Evolutionary conservation across 2,329 filamentous ascomycete species (phyloP), one percentile per base, ranked within the genome.

Genomic region (Calonectria fujianensis): DNA sequence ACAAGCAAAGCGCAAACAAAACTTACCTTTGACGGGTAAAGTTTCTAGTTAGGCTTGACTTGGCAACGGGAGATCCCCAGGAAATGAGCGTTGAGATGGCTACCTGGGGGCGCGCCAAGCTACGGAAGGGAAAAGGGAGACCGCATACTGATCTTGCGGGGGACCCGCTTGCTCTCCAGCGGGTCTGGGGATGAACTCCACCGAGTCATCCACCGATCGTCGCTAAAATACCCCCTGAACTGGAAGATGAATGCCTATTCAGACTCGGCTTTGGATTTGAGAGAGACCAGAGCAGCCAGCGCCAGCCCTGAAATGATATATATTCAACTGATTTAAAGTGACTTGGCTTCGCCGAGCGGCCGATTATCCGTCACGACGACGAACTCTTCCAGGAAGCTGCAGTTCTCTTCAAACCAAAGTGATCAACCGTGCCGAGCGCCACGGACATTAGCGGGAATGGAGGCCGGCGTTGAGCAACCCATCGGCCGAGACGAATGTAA

Each of bases 361-460:
- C 39, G 37, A 41, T 63, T 14, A 63, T 29, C 35, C 57, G 14
- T 54, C 73, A 74, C 27, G 68, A 78, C 0, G 75, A 66, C 80
- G 74, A 37, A 20, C 57, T 31, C 4, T 37, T 41, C 14, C 57
- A 39, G 35, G 24, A 63, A 35, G 14, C 20, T 41, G 35, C 8
- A 16, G 4, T 37, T 39, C 57, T 41, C 14, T 41, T 10, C 24
- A 41, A 27, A 32, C 57, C 24, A 29, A 63, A 41, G 24, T 24
- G 14, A 24, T 14, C 41, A 32, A 65, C 31, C 39, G 41, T 65
- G 61, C 61, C 61, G 61, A 50, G 29, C 61, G 61, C 61, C 27
- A 65, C 41, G 37, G 29, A 35, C 24, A 65, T 71, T 57, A 66
- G 69, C 69, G 69, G 69, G 37, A 57, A 71, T 66, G 50, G 59